Evolutionary conservation across 805 yeast species (phyloP), one percentile per base, ranked within the genome.

Genomic region (Saccharomycopsis sp.): DNA sequence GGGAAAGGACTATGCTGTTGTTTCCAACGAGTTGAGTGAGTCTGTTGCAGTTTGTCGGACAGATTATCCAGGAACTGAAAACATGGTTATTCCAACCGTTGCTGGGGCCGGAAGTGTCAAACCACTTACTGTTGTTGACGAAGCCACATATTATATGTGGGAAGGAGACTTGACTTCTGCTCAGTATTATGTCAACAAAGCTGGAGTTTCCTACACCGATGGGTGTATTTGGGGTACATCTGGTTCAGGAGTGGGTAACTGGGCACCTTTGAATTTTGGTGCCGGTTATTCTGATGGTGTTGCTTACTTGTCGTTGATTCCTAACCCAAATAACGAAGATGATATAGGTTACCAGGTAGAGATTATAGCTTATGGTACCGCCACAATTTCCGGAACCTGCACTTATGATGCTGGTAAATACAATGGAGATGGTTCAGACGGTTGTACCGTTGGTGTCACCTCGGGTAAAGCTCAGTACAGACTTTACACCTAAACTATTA

Each of bases 401-500:
- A 73, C 73, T 56, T 93, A 92, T 78, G 88, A 80, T 69, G 76
- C 88, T 69, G 98, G 98, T 66, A 59, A 66, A 41, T 89, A 85
- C 79, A 80, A 80, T 67, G 89, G 87, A 60, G 71, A 75, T 60
- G 83, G 85, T 58, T 62, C 85, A 52, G 90, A 84, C 67, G 98
- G 98, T 66, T 93, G 98, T 83, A 93, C 98, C 57, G 96, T 87
- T 64, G 85, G 96, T 65, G 96, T 93, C 64, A 83, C 90, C 60
- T 72, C 78, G 35, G 98, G 99, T 73, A 76, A 75, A 64, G 97
- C 96, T 63, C 79, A 87, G 72, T 88, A 87, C 72, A 44, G 62
- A 22, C 59, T 61, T 50, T 61, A 53, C 54, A 34, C 25, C 19
- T 15, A 23, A 7, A 5, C 22, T 20, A 7, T 47, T 47, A 7